Percentiles rank a stretch among this genome's conserved stretches.
These are phyloP conservation scores for Letharia lupina DNA, from an alignment of 495 filamentous ascomycete species.

Conservation along the genomic window DNA sequence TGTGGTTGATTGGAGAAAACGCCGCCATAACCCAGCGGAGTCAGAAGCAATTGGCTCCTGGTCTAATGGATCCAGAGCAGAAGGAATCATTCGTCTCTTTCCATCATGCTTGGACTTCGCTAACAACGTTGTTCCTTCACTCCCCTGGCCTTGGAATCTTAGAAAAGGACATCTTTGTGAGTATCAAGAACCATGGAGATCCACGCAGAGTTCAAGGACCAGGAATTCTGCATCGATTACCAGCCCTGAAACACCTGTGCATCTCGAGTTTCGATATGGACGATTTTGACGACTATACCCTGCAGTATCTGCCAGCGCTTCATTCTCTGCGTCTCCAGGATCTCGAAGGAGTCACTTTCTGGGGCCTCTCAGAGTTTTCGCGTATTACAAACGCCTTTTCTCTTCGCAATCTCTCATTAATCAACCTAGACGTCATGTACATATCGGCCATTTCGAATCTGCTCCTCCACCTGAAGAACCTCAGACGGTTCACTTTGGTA, in stretches of 20 bases:
- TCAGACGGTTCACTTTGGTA: constrained; percentile 61
- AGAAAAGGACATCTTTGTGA: constrained; percentile 58
- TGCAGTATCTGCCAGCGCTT: constrained; percentile 63
- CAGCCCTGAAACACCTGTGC: constrained; percentile 62
- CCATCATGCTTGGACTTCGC: constrained; percentile 59
- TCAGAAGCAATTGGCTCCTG: constrained; percentile 39
- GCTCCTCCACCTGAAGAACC: constrained; percentile 52
- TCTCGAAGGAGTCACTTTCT: constrained; percentile 67
- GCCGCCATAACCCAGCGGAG: constrained; percentile 38
- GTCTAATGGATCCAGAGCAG: constrained; percentile 51
- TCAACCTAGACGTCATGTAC: constrained; percentile 58
- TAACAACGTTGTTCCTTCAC: constrained; percentile 70
- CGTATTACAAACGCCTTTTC: constrained; percentile 47
- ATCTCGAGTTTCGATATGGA: constrained; percentile 63
- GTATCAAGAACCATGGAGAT: constrained; percentile 30
- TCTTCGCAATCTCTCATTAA: constrained; percentile 53
- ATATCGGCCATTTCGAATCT: constrained; percentile 67
- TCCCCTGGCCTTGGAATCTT: constrained; percentile 53
- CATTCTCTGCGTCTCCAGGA: constrained; percentile 67
- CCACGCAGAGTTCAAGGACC: constrained; percentile 19
- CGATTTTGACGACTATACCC: constrained; percentile 62
- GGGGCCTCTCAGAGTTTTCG: constrained; percentile 66
- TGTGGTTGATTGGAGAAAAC: constrained; percentile 62
- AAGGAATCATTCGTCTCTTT: constrained; percentile 60
- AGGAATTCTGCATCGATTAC: constrained; percentile 49